These are phyloP conservation scores for Rubus parviflorus DNA, from an alignment of 306 rosid genomes.

Conservation along the genomic window DNA sequence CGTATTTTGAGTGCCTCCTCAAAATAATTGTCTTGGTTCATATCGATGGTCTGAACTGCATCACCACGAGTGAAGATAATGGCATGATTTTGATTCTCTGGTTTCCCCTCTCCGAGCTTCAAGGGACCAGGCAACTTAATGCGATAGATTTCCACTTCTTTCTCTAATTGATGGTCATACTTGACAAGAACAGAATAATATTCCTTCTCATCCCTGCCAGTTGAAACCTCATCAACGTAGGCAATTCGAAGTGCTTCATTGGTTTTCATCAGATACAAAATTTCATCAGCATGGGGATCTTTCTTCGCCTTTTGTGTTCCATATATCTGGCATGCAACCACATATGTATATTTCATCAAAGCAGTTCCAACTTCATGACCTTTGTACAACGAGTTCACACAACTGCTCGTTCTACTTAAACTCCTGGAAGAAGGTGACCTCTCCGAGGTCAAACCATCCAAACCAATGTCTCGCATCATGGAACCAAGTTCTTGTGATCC, in stretches of 20 bases:
- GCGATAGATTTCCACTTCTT: conserved; percentile 80
- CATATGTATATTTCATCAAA: conserved; percentile 89
- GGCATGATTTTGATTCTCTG: conserved; percentile 94
- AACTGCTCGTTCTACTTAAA: conserved; percentile 67
- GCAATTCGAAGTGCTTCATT: conserved; percentile 85
- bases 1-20: conserved; percentile 93
- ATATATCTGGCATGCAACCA: conserved; percentile 94
- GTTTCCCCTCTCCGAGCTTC: conserved; percentile 93
- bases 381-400: conserved; percentile 63
- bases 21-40: conserved; percentile 93
- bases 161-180: conserved; percentile 64
- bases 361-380: conserved; percentile 95
- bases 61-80: conserved; percentile 92
- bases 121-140: conserved; percentile 84
- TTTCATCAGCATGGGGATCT: conserved; percentile 79
- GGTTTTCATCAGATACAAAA: conserved; percentile 62
- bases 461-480: conserved; percentile 49
- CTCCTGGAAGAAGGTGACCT: conserved; percentile 48
- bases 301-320: conserved; percentile 84
- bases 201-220: conserved; percentile 62
- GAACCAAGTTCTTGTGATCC: conserved; percentile 84
- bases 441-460: conserved; percentile 45
- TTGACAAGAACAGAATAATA: conserved; percentile 85
- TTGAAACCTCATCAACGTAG: conserved; percentile 74
- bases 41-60: conserved; percentile 88